Base-by-base conservation (phyloP, 257 asterid species). In the Catharanthus roseus region DNA sequence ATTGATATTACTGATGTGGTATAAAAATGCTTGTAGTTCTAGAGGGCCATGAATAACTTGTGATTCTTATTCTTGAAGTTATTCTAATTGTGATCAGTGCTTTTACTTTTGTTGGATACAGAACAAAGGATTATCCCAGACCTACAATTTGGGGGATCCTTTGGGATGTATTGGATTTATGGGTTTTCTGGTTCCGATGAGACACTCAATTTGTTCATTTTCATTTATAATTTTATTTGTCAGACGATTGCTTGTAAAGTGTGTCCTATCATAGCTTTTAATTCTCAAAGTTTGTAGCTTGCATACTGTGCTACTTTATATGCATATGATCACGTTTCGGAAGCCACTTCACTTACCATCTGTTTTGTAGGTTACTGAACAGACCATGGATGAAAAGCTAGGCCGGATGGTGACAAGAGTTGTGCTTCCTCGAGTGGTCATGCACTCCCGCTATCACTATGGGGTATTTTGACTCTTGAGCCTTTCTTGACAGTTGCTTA, bases 391-490 rank as follows among this genome's bases (percentile, higher is more conserved):
- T 77, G 98, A 86, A 76, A 90, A 88, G 80, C 89, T 90, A 77
- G 98, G 97, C 68, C 82, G 96, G 71, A 74, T 65, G 81, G 93
- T 87, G 72, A 92, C 90, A 26, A 84, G 96, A 68, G 96, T 92
- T 66, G 96, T 90, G 83, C 98, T 92, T 81, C 98, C 98, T 77
- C 86, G 96, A 72, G 98, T 92, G 64, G 78, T 87, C 79, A 92
- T 92, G 98, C 90, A 88, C 75, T 88, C 98, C 57, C 98, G 96
- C 50, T 69, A 87, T 85, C 98, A 92, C 77, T 92, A 92, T 69
- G 96, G 93, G 88, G 98, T 90, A 86, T 61, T 49, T 57, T 1
- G 28, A 45, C 54, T 9, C 55, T 61, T 80, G 26, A 39, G 49
- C 53, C 8, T 26, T 29, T 56, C 21, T 65, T 68, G 56, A 47